Conservation (phyloP, 2,329 filamentous ascomycete species). For the Cordyceps militaris region DNA sequence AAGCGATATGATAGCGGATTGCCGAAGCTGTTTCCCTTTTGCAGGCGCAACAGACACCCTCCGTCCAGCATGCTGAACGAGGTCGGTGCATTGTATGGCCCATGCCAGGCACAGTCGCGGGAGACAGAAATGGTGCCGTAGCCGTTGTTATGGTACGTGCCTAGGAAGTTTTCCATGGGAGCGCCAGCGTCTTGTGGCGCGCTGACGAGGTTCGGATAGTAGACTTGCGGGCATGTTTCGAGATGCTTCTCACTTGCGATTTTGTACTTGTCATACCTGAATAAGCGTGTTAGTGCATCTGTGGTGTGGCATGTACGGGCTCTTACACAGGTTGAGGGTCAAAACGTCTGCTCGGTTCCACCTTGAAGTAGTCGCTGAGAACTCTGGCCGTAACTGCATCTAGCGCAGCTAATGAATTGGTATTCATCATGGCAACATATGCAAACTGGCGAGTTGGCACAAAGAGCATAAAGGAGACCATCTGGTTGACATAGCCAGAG, state of each 20-base stretch:
- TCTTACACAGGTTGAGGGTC: constrained; percentile 16
- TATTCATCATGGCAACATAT: constrained; percentile 21
- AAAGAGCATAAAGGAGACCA: constrained; percentile 23
- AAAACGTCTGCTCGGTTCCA: constrained; percentile 12
- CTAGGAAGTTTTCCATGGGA: constrained; percentile 35
- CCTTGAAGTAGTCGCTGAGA: constrained; percentile 20
- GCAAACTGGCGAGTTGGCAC: constrained; percentile 21
- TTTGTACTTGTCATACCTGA: constrained; percentile 2
- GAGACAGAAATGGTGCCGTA: constrained; percentile 18
- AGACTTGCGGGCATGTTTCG: constrained; percentile 15
- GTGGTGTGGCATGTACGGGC: not conserved
- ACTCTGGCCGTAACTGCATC: constrained; percentile 19
- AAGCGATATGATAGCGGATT: constrained; percentile 16
- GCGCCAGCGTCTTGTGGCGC: constrained; percentile 26
- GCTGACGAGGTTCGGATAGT: constrained; percentile 15
- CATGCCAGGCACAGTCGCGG: constrained; percentile 15
- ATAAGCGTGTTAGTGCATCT: not conserved
- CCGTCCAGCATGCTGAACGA: constrained; percentile 6
- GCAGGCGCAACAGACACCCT: constrained; percentile 16
- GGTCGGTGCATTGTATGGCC: constrained; percentile 13
- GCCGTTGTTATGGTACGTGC: constrained; percentile 30
- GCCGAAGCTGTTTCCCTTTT: constrained; percentile 16
- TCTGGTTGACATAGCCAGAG: constrained; percentile 19
- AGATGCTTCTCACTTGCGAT: constrained; percentile 5
- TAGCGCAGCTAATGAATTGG: constrained; percentile 11